phyloP scores from a whole-genome alignment of 352 stramenopile genomes.

The Ophiocytium majus region DNA sequence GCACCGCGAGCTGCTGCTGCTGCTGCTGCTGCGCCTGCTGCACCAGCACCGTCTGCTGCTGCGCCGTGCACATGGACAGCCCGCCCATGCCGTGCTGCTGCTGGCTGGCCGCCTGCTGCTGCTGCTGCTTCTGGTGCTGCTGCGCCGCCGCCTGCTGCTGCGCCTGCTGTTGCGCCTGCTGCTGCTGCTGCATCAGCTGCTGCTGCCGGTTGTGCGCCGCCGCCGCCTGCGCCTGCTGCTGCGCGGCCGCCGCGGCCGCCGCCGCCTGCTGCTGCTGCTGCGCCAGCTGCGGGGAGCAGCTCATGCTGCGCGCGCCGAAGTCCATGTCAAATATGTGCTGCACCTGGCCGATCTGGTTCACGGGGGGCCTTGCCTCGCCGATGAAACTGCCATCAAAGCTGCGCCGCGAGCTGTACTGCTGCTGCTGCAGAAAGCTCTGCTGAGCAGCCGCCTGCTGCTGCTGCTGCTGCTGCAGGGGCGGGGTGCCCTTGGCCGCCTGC shows the following conservation, averaged over 20 bases:
- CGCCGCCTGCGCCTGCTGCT: background rate
- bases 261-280: constrained; percentile 11
- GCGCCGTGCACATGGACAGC: background rate
- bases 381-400: too few relatives aligned
- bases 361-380: too few relatives aligned
- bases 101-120: constrained; percentile 16
- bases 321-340: background rate
- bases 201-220: background rate
- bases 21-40: background rate
- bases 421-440: constrained; percentile 13
- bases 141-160: background rate
- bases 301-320: background rate
- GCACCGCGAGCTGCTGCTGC: background rate
- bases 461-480: constrained; percentile 16
- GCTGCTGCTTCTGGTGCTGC: background rate
- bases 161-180: constrained; percentile 10
- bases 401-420: background rate
- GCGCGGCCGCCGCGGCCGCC: background rate
- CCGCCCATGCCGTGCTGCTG: background rate
- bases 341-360: too few relatives aligned
- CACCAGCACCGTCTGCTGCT: background rate
- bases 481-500: background rate
- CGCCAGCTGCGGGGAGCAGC: background rate
- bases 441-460: background rate
- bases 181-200: background rate